Conservation (phyloP, 2,329 filamentous ascomycete species). For the Chaetomiaceae sp. region DNA sequence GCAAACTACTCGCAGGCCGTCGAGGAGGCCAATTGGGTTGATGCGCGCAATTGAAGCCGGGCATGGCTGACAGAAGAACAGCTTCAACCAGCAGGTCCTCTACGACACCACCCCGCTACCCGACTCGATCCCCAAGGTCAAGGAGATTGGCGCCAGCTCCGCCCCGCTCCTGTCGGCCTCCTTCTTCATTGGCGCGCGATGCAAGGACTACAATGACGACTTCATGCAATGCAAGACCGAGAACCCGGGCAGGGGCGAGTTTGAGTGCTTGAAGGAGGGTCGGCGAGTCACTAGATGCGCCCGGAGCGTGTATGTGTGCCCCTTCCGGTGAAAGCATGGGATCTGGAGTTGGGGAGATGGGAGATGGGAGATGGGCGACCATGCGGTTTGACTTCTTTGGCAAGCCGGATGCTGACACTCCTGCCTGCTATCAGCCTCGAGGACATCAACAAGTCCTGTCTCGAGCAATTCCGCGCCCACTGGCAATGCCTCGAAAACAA, state of each 20-base stretch:
- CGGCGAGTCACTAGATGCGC: conserved; percentile 95
- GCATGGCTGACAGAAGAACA: conserved; percentile 37
- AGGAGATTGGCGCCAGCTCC: conserved; percentile 89
- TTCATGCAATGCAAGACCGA: conserved; percentile 99
- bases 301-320: conserved; percentile 78
- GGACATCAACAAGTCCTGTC: conserved; percentile 93
- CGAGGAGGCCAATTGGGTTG: conserved; percentile 18
- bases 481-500: conserved; percentile 96
- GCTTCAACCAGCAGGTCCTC: conserved; percentile 91
- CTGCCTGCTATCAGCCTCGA: conserved; percentile 64
- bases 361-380: background rate
- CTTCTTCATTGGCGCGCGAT: conserved; percentile 96
- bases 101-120: conserved; percentile 95
- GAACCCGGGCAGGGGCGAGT: conserved; percentile 82
- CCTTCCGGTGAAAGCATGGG: background rate
- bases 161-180: conserved; percentile 87
- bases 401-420: background rate
- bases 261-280: conserved; percentile 94
- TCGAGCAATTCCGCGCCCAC: conserved; percentile 85
- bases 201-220: conserved; percentile 95
- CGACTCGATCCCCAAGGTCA: conserved; percentile 83
- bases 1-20: too few relatives aligned
- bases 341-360: background rate
- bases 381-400: background rate
- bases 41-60: background rate